Percentiles rank a stretch among this genome's conserved stretches.
Evolutionary conservation across 2,329 filamentous ascomycete species (phyloP).

Genomic region (Colletotrichum lupini): DNA sequence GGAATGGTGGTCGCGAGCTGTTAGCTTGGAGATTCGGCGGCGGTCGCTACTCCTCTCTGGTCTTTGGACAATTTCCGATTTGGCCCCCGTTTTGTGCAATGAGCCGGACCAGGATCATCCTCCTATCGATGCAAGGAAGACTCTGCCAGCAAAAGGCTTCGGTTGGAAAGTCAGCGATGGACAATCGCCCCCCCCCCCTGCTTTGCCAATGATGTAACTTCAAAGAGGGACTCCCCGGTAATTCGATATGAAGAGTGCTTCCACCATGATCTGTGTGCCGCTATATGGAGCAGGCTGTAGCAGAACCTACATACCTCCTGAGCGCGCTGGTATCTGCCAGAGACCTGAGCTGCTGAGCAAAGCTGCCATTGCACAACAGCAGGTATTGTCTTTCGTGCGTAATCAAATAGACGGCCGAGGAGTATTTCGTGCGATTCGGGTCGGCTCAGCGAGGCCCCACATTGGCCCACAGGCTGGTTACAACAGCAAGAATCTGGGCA

Average conservation of each 20-base stretch:
- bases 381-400: not conserved
- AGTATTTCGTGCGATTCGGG: slow-evolving; percentile 9
- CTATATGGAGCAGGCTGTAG: no score
- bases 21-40: slow-evolving; percentile 9
- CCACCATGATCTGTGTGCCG: slow-evolving; percentile 1
- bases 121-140: slow-evolving; percentile 3
- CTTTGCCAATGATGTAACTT: slow-evolving; percentile 11
- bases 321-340: not conserved
- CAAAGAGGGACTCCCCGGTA: slow-evolving; percentile 10
- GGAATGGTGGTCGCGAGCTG: not conserved
- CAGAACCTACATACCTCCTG: not conserved
- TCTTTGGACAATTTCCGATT: slow-evolving; percentile 25
- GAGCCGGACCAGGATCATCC: slow-evolving; percentile 11
- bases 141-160: not conserved
- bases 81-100: slow-evolving; percentile 16
- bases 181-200: slow-evolving; percentile 15
- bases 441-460: slow-evolving; percentile 3
- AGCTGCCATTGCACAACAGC: not conserved
- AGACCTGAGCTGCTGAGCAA: not conserved
- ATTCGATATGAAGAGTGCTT: not conserved
- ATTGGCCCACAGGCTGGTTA: slow-evolving; percentile 11
- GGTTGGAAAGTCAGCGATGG: slow-evolving; percentile 7
- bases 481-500: slow-evolving; percentile 12
- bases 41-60: slow-evolving; percentile 1
- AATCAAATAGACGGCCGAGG: not conserved